These are phyloP conservation scores for Fusarium sacchari DNA, from an alignment of 2,329 filamentous ascomycete species.

Conservation along the genomic window DNA sequence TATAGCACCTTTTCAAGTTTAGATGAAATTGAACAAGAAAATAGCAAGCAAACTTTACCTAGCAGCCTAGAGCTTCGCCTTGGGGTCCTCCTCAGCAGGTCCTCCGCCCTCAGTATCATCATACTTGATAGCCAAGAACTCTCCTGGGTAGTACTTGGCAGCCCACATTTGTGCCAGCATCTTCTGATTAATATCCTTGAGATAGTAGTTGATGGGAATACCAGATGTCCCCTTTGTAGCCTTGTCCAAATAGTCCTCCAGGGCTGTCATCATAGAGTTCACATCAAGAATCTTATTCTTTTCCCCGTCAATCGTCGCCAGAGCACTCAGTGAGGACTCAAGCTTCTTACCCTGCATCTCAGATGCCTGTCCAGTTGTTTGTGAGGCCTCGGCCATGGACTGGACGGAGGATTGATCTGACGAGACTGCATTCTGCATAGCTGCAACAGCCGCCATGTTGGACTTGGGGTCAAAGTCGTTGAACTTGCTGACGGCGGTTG, in stretches of 20 bases:
- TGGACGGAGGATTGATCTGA: background rate
- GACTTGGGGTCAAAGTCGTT: conserved; percentile 1
- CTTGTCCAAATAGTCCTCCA: conserved; percentile 28
- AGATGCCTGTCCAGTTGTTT: background rate
- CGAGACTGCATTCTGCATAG: background rate
- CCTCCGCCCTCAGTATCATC: background rate
- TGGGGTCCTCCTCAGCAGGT: background rate
- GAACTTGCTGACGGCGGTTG: background rate
- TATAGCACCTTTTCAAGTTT: too few species aligned
- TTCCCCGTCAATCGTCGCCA: conserved; percentile 1
- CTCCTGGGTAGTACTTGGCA: conserved; percentile 27
- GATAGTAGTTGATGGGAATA: conserved; percentile 31
- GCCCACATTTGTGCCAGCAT: conserved; percentile 33
- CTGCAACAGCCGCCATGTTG: background rate
- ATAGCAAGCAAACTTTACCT: too few species aligned
- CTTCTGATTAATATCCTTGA: conserved; percentile 28
- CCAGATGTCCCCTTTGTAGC: background rate
- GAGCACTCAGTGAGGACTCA: background rate
- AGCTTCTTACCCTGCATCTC: background rate
- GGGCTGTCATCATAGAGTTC: conserved; percentile 26
- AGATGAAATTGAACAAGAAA: too few species aligned
- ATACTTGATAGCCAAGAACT: conserved; percentile 19
- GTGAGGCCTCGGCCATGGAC: background rate
- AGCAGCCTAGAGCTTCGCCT: background rate
- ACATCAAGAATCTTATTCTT: conserved; percentile 22